Conservation (phyloP, 306 rosid genomes). For the Glycine soja region DNA sequence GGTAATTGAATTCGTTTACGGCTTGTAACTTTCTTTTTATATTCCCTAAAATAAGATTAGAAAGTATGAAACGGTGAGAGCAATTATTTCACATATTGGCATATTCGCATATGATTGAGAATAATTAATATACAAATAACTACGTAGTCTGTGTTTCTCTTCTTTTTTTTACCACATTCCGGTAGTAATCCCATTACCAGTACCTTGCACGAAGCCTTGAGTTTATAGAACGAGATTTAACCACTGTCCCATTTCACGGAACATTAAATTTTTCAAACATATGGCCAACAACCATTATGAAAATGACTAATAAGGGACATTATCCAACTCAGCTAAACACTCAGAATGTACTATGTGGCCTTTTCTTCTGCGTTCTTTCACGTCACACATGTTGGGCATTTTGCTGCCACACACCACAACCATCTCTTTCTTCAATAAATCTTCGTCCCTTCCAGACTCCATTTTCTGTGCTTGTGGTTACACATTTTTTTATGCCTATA, state of each 20-base stretch:
- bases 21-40: background rate
- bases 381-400: background rate
- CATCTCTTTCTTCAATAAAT: background rate
- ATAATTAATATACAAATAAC: background rate
- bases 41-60: conserved; percentile 10
- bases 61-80: background rate
- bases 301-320: conserved; percentile 6
- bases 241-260: too few species aligned
- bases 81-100: conserved; percentile 36
- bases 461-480: too few species aligned
- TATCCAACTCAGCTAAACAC: conserved; percentile 10
- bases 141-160: background rate
- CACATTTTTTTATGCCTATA: too few species aligned
- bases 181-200: too few species aligned
- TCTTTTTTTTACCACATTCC: background rate
- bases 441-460: background rate
- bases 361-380: conserved; percentile 6
- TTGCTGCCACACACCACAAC: background rate
- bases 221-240: too few species aligned
- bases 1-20: conserved; percentile 7
- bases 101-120: conserved; percentile 42
- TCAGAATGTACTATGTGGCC: background rate
- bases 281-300: conserved; percentile 35
- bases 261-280: background rate
- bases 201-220: too few species aligned